Conservation (phyloP, 768 basidiomycete genomes). For the Leucocoprinus leucothites region DNA sequence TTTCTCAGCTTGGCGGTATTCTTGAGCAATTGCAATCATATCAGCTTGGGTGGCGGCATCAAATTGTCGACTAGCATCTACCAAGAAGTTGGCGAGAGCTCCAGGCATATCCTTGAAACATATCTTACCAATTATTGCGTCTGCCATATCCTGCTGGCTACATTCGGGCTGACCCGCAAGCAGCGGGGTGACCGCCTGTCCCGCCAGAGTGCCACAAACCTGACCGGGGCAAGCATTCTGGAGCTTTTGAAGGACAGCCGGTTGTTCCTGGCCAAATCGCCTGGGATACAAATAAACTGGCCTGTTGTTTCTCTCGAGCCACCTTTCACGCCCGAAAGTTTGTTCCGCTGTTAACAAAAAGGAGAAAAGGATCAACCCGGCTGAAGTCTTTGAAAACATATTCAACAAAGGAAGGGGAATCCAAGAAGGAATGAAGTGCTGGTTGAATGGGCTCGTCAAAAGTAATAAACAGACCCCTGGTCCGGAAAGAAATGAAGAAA, state of each 20-base stretch:
- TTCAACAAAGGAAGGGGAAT: slow-evolving; percentile 6
- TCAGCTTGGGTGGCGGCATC: slow-evolving; percentile 45
- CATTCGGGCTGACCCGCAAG: slow-evolving; percentile 51
- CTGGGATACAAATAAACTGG: slow-evolving; percentile 48
- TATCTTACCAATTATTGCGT: slow-evolving; percentile 50
- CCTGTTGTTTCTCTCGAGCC: slow-evolving; percentile 45
- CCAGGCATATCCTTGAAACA: neutral
- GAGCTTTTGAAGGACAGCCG: slow-evolving; percentile 43
- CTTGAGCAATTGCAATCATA: slow-evolving; percentile 50
- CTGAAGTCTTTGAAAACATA: slow-evolving; percentile 29
- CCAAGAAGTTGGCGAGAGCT: neutral
- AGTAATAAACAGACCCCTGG: slow-evolving; percentile 39
- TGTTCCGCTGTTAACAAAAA: slow-evolving; percentile 26
- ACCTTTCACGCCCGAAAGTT: slow-evolving; percentile 37
- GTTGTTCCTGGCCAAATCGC: slow-evolving; percentile 51
- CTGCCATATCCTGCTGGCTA: slow-evolving; percentile 56
- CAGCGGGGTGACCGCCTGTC: slow-evolving; percentile 47
- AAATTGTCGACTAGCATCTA: slow-evolving; percentile 52
- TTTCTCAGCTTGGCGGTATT: slow-evolving; percentile 56
- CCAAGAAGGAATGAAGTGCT: slow-evolving; percentile 8
- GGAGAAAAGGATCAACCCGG: slow-evolving; percentile 23
- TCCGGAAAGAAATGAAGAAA: slow-evolving; percentile 32
- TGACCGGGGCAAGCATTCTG: slow-evolving; percentile 42
- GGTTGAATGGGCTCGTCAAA: slow-evolving; percentile 3
- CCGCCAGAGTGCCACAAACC: slow-evolving; percentile 48